Percentiles rank a stretch among this genome's conserved stretches.
Evolutionary conservation across 345 rosid species (phyloP).

Genomic region (Sisymbrium irio): DNA sequence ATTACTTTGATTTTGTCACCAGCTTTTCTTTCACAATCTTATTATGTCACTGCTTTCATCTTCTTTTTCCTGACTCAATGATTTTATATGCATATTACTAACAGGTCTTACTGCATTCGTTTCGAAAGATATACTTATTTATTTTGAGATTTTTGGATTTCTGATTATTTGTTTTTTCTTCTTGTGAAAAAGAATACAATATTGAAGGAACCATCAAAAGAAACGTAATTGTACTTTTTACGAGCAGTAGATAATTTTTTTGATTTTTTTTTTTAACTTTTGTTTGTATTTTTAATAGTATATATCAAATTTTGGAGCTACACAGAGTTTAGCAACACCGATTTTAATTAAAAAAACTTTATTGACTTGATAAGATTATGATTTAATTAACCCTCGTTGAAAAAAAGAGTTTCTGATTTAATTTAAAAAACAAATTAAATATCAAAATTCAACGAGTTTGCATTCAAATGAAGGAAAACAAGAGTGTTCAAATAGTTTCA

Average conservation of each 20-base stretch:
- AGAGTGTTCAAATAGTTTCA: background rate
- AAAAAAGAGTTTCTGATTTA: too few species aligned
- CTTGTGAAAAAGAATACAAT: background rate
- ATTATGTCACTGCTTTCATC: slow-evolving; percentile 34
- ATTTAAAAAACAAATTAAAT: background rate
- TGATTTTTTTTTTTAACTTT: too few species aligned
- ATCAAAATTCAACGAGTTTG: background rate
- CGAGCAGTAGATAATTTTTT: too few species aligned
- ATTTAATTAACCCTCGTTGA: too few species aligned
- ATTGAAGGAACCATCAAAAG: background rate
- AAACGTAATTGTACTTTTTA: too few species aligned
- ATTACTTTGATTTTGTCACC: background rate
- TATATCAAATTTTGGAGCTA: too few species aligned
- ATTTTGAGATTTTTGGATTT: background rate
- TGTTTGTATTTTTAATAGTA: too few species aligned
- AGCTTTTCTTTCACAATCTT: slow-evolving; percentile 15
- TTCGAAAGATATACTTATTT: too few species aligned
- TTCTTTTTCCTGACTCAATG: background rate
- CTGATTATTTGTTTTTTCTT: background rate
- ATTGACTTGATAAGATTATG: too few species aligned
- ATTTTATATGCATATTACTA: background rate
- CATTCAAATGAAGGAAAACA: background rate
- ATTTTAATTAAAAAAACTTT: too few species aligned
- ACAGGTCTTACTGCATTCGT: too few species aligned
- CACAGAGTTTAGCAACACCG: too few species aligned